These are phyloP conservation scores for Pleoardoris graminearum DNA, from an alignment of 2,329 filamentous ascomycete species.

Conservation along the genomic window DNA sequence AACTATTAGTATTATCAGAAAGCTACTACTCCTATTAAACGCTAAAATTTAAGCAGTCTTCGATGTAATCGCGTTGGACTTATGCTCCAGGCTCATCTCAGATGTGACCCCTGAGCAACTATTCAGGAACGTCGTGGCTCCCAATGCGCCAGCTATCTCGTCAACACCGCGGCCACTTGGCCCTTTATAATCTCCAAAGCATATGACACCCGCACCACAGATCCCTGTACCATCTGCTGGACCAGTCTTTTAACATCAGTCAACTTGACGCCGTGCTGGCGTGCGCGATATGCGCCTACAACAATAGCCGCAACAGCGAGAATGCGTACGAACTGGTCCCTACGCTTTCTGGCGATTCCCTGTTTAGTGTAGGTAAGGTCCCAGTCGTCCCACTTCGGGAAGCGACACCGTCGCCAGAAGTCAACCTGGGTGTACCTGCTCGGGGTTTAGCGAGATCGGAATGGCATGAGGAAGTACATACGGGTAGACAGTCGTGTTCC, in stretches of 20 bases:
- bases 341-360: constrained; percentile 45
- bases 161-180: constrained; percentile 3
- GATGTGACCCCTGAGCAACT: no score
- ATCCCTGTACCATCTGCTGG: constrained; percentile 14
- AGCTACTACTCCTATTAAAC: no score
- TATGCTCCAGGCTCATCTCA: no score
- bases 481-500: constrained; percentile 72
- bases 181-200: constrained; percentile 8
- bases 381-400: constrained; percentile 60
- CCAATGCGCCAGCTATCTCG: not conserved
- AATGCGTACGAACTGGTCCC: constrained; percentile 19
- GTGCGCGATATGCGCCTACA: constrained; percentile 30
- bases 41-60: no score
- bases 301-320: constrained; percentile 25
- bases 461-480: constrained; percentile 29
- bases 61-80: no score
- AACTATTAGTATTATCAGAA: no score
- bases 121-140: no score
- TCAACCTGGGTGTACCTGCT: constrained; percentile 55
- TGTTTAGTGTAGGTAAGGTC: constrained; percentile 55
- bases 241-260: constrained; percentile 24
- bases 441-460: constrained; percentile 1
- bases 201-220: constrained; percentile 12
- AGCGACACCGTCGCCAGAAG: constrained; percentile 56
- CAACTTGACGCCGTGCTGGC: constrained; percentile 26